Evolutionary conservation across 2,329 filamentous ascomycete genomes (phyloP).

Genomic region (Exophiala calicioides): DNA sequence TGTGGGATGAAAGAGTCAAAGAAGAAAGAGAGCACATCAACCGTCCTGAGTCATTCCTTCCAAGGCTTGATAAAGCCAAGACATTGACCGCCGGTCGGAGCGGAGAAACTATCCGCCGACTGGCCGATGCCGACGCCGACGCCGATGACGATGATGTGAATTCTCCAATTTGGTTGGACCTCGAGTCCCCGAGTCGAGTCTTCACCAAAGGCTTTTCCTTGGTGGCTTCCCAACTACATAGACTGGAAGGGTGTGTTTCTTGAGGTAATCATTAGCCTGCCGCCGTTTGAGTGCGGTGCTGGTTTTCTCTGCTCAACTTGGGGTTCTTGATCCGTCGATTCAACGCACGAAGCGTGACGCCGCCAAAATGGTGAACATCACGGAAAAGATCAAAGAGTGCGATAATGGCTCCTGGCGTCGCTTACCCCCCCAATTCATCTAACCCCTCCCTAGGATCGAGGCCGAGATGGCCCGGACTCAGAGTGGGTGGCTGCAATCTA

Average conservation of each 20-base stretch:
- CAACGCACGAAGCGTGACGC: not conserved
- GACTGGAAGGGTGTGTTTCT: too few species aligned
- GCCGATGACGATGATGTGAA: too few species aligned
- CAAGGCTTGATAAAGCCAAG: constrained; percentile 21
- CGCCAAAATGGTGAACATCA: constrained; percentile 91
- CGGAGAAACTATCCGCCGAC: constrained; percentile 21
- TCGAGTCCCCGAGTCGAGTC: not conserved
- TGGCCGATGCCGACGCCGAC: constrained; percentile 4
- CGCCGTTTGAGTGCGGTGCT: constrained; percentile 2
- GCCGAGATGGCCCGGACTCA: constrained; percentile 99
- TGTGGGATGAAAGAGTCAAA: constrained; percentile 10
- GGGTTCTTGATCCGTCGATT: not conserved
- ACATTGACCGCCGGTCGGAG: constrained; percentile 5
- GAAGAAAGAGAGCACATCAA: constrained; percentile 4
- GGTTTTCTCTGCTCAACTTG: not conserved
- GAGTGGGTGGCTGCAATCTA: constrained; percentile 62
- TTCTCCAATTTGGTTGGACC: constrained; percentile 3
- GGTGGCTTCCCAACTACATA: too few species aligned
- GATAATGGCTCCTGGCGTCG: constrained; percentile 34
- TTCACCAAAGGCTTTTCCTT: constrained; percentile 6
- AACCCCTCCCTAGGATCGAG: constrained; percentile 72
- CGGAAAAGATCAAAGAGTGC: constrained; percentile 99
- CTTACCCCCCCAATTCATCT: constrained; percentile 7
- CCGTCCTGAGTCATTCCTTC: constrained; percentile 11
- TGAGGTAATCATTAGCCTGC: too few species aligned